Base-by-base conservation (phyloP, 2,329 filamentous ascomycete species). In the Aureobasidium vineae region DNA sequence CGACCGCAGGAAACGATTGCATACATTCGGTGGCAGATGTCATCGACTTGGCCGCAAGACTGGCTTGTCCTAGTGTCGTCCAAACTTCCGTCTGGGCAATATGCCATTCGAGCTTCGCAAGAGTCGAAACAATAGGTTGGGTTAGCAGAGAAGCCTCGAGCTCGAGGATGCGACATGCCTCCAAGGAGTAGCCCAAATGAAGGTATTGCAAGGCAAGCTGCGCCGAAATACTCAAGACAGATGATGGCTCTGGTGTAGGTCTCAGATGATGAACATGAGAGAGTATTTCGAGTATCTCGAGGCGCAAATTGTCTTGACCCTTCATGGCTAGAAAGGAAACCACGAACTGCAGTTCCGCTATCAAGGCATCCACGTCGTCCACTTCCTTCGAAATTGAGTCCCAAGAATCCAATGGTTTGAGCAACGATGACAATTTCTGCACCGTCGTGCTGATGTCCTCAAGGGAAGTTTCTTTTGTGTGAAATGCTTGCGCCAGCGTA, bases 171-270 rank as follows among this genome's bases (percentile, higher is more conserved):
- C 82, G 73, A 7, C 81, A 81, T 53, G 87, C 85, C 71, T 84
- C 85, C 50, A 83, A 83, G 57, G 83, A 83, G 70, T 88, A 85
- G 33, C 87, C 88, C 68, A 89, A 79, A 5, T 81, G 79, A 50
- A 86, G 79, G 71, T 87, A 85, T 69, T 87, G 84, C 8, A 82
- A 70, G 1, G 82, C 83, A 7, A 88, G 76, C 16, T 78, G 16
- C 5, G 61, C 40, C 19, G 43, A 28, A 13, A 15, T 36, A 31
- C 19, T 28, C 47, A 64, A 23, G 2, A 54, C 5, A 23, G 19
- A 10, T 5, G 61, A 45, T 54, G 36, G 36, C 15, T 64, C 49
- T 1, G 11, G 10, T 2, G 16, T 11, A 5, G 49, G 36, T 23
- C 13, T 33, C 1, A 64, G 26, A 64, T 43, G 41, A 16, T 16